phyloP scores from a whole-genome alignment of 2,329 filamentous ascomycete genomes.

The Talaromyces piceae region DNA sequence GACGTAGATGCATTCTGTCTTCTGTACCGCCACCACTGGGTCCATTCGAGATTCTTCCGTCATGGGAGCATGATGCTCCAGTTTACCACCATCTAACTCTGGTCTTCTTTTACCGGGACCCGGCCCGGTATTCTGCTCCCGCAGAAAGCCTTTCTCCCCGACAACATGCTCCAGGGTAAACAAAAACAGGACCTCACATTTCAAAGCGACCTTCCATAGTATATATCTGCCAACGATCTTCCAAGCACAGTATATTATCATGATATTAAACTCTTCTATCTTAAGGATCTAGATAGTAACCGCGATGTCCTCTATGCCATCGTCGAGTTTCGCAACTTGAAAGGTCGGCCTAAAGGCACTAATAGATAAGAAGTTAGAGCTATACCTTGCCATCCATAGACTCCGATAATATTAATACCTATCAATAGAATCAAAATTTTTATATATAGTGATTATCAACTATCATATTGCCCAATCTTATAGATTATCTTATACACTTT shows the following conservation, averaged over 20 bases:
- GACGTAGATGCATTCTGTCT: constrained; percentile 17
- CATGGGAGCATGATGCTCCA: constrained; percentile 18
- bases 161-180: constrained; percentile 13
- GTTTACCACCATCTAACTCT: constrained; percentile 17
- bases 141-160: constrained; percentile 13
- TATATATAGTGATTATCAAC: constrained; percentile 21
- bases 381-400: not conserved
- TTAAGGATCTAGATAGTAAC: constrained; percentile 16
- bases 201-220: constrained; percentile 18
- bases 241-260: constrained; percentile 18
- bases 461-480: constrained; percentile 20
- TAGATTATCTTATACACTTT: constrained; percentile 21
- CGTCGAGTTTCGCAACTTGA: constrained; percentile 22
- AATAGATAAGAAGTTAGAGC: constrained; percentile 21
- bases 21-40: constrained; percentile 18
- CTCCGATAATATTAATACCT: not conserved
- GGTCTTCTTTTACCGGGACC: constrained; percentile 19
- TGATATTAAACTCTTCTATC: constrained; percentile 21
- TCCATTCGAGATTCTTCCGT: constrained; percentile 19
- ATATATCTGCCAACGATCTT: constrained; percentile 16
- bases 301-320: constrained; percentile 19
- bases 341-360: constrained; percentile 19
- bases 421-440: constrained; percentile 21
- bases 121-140: constrained; percentile 17
- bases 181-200: constrained; percentile 13